Base-by-base conservation (phyloP, 495 filamentous ascomycete species). In the Barbatosphaeria neglecta region DNA sequence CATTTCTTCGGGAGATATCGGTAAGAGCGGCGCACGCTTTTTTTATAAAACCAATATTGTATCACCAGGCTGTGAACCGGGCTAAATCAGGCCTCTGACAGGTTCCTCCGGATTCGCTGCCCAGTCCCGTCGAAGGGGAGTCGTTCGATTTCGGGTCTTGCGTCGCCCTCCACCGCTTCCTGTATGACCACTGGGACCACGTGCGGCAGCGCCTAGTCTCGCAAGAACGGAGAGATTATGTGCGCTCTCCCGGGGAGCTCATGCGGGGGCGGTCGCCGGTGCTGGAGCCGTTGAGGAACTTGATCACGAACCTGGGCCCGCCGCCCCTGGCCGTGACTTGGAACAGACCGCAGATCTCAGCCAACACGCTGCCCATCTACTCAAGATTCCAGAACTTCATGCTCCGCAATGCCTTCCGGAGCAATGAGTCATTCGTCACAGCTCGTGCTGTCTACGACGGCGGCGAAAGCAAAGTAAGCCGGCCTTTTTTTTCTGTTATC, bases 371-470 rank as follows among this genome's bases (percentile, higher is more conserved):
- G 20, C 72, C 75, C 3, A 66, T 69, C 15, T 83, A 83, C 55
- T 81, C 77, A 11, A 67, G 80, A 43, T 83, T 82, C 55, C 80
- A 83, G 54, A 70, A 82, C 51, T 83, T 83, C 50, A 83, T 83
- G 80, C 66, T 83, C 27, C 70, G 70, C 24, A 81, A 83, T 50
- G 78, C 77, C 25, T 78, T 77, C 44, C 67, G 76, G 18, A 76
- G 73, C 51, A 74, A 74, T 7, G 78, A 81, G 47, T 77, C 72
- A 41, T 74, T 75, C 42, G 51, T 76, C n/a, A 74, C 74, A 13
- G 70, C 72, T 37, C 69, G 77, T 7, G 78, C 78, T 16, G 75
- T 83, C 4, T 83, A 83, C 51, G 80, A 82, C 50, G 80, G 80
- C 24, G 80, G 80, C 37, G 77, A 82, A 59, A 81, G 75, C 54